Conservation (phyloP, 139 green algal species). For the Chlorella sp. region DNA sequence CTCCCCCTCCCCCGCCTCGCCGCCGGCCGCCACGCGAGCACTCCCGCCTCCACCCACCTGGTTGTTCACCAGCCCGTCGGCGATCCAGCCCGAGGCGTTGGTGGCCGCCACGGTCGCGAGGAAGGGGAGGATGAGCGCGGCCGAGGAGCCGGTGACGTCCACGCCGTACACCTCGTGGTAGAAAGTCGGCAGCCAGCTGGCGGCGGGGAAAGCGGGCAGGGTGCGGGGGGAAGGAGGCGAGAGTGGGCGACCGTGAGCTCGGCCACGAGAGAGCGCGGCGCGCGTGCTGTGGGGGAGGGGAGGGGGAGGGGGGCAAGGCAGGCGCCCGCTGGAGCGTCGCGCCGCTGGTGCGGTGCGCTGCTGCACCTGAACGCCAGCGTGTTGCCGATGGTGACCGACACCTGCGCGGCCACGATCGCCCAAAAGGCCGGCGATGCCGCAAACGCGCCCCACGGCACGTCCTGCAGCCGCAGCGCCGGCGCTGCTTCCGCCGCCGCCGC, state of each 20-base stretch:
- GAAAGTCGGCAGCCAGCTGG: conserved; percentile 72
- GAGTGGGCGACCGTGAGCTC: too few species aligned
- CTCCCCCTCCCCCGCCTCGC: too few species aligned
- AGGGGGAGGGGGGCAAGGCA: background rate
- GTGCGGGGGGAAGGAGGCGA: background rate
- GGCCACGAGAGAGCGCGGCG: background rate
- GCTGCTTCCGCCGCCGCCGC: background rate
- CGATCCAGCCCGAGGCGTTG: conserved; percentile 64
- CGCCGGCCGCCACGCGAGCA: too few species aligned
- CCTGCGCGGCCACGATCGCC: conserved; percentile 52
- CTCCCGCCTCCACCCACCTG: conserved; percentile 10
- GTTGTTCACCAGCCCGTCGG: conserved; percentile 73
- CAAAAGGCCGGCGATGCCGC: conserved; percentile 52
- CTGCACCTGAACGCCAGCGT: conserved; percentile 49
- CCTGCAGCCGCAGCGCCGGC: conserved; percentile 16
- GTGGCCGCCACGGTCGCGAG: conserved; percentile 61
- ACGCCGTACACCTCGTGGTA: conserved; percentile 70
- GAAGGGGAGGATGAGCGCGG: conserved; percentile 70
- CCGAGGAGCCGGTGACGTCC: conserved; percentile 55
- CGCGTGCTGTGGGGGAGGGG: background rate
- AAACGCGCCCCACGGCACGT: conserved; percentile 63
- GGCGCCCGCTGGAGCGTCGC: background rate
- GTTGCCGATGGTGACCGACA: conserved; percentile 50
- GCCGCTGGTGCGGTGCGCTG: background rate
- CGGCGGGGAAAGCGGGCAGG: background rate